Percentiles rank a stretch among this genome's conserved stretches.
These are phyloP conservation scores for Hippophae tibetana DNA, from an alignment of 306 rosid species.

Conservation along the genomic window DNA sequence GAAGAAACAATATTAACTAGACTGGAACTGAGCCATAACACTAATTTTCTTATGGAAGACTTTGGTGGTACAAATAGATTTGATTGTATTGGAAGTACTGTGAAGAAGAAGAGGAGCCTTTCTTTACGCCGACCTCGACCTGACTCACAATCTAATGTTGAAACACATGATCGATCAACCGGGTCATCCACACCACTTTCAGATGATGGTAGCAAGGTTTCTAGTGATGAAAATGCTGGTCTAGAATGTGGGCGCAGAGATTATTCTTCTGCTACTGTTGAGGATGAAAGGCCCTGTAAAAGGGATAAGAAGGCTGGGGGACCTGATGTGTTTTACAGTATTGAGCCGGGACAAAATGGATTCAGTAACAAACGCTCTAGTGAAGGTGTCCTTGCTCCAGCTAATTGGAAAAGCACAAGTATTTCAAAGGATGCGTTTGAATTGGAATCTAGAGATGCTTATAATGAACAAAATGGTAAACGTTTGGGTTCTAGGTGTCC, in stretches of 20 bases:
- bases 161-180: slow-evolving; percentile 8
- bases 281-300: slow-evolving; percentile 13
- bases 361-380: slow-evolving; percentile 50
- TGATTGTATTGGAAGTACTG: slow-evolving; percentile 6
- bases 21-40: slow-evolving; percentile 15
- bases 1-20: slow-evolving; percentile 1
- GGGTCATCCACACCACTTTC: slow-evolving; percentile 7
- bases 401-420: slow-evolving; percentile 73
- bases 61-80: slow-evolving; percentile 16
- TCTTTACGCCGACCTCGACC: slow-evolving; percentile 22
- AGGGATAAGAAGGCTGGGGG: slow-evolving; percentile 19
- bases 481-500: slow-evolving; percentile 37
- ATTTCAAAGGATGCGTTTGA: slow-evolving; percentile 33
- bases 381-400: slow-evolving; percentile 88
- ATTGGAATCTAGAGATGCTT: slow-evolving; percentile 31
- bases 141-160: slow-evolving; percentile 16
- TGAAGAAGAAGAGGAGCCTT: slow-evolving; percentile 33
- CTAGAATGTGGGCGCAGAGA: slow-evolving; percentile 42
- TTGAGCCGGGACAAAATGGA: slow-evolving; percentile 38
- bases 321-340: slow-evolving; percentile 36
- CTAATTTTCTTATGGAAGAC: slow-evolving; percentile 23
- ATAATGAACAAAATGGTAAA: slow-evolving; percentile 48
- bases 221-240: slow-evolving; percentile 72
- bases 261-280: slow-evolving; percentile 26
- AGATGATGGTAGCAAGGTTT: slow-evolving; percentile 13